These are phyloP conservation scores for Hymenoscyphus infarciens DNA, from an alignment of 2,329 filamentous ascomycete genomes.

Conservation along the genomic window DNA sequence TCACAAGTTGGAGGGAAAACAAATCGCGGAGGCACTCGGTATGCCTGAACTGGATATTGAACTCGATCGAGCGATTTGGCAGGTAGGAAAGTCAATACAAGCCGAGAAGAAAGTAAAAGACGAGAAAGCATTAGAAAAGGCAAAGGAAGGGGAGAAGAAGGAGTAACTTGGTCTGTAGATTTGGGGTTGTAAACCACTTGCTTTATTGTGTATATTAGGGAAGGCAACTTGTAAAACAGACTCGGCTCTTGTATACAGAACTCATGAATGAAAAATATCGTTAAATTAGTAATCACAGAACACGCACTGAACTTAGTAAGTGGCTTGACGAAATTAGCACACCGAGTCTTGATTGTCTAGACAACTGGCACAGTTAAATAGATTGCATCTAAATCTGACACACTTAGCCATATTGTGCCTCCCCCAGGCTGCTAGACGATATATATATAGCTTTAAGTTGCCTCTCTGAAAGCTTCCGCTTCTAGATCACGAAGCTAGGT, in stretches of 20 bases:
- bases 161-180: not conserved
- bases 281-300: not conserved
- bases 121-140: constrained; percentile 6
- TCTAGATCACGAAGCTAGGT: not conserved
- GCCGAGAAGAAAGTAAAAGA: constrained; percentile 25
- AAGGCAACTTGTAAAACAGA: not conserved
- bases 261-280: not conserved
- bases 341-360: not conserved
- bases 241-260: not conserved
- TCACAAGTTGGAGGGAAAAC: constrained; percentile 50
- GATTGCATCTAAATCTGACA: not conserved
- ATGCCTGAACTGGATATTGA: constrained; percentile 70
- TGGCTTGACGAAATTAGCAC: not conserved
- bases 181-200: not conserved
- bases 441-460: not conserved
- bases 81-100: constrained; percentile 52
- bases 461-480: not conserved
- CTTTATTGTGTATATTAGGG: not conserved
- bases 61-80: constrained; percentile 71
- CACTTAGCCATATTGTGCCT: constrained; percentile 2
- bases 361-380: not conserved
- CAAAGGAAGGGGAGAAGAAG: constrained; percentile 5
- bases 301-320: not conserved
- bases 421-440: not conserved
- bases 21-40: constrained; percentile 58